A percentile compares a stretch with the other conserved stretches of the same genome.
phyloP scores from a whole-genome alignment of 1,139 yeast species.

The Pichia sp. region DNA sequence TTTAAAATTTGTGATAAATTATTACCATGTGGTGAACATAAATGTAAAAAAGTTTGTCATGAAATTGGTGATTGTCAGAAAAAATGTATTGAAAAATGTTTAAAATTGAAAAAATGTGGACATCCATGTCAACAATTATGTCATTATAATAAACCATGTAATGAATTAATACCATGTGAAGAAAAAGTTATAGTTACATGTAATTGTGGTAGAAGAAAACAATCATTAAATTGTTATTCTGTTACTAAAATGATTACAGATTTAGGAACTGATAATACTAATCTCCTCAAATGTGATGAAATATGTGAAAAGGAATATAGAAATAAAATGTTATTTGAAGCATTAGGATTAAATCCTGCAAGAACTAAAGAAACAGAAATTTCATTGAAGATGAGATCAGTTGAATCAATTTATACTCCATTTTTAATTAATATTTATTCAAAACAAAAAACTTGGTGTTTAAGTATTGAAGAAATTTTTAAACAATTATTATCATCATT shows the following conservation, averaged over 20 bases:
- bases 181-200: slow-evolving; percentile 49
- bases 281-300: slow-evolving; percentile 48
- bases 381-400: slow-evolving; percentile 15
- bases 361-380: slow-evolving; percentile 13
- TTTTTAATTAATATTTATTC: slow-evolving; percentile 38
- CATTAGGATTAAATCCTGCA: slow-evolving; percentile 35
- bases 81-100: slow-evolving; percentile 53
- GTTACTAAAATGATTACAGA: slow-evolving; percentile 29
- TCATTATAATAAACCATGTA: slow-evolving; percentile 51
- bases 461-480: slow-evolving; percentile 49
- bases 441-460: slow-evolving; percentile 60
- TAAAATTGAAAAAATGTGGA: slow-evolving; percentile 50
- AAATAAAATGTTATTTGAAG: slow-evolving; percentile 56
- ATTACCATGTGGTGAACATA: slow-evolving; percentile 60
- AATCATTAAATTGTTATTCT: slow-evolving; percentile 39
- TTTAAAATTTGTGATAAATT: slow-evolving; percentile 56
- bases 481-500: slow-evolving; percentile 20
- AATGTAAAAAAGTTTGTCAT: slow-evolving; percentile 58
- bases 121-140: slow-evolving; percentile 61
- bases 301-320: slow-evolving; percentile 60
- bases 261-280: neutral
- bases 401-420: slow-evolving; percentile 38
- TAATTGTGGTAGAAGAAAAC: slow-evolving; percentile 53
- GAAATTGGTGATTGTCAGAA: slow-evolving; percentile 26
- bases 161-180: slow-evolving; percentile 43